Evolutionary conservation across 768 basidiomycete species (phyloP).

Genomic region (Inosperma sp.): DNA sequence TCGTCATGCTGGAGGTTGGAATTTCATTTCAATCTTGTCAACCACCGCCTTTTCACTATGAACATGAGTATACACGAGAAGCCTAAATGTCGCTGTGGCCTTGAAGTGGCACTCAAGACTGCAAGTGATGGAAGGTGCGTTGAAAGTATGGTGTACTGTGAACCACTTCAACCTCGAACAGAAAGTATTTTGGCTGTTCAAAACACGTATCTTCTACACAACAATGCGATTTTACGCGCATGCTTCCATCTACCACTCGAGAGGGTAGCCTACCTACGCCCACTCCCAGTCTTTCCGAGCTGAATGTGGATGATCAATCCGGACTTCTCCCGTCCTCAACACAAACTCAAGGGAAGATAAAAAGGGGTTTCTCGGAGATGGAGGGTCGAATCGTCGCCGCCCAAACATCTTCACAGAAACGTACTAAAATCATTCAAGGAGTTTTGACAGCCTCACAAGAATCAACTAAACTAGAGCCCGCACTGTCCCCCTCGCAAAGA

Average conservation of each 20-base stretch:
- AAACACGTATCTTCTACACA: background rate
- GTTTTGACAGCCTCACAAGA: conserved; percentile 14
- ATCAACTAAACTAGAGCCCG: too few relatives aligned
- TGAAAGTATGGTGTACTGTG: background rate
- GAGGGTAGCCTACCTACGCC: background rate
- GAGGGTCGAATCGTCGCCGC: too few relatives aligned
- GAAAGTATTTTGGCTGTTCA: conserved; percentile 8
- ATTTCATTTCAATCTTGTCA: too few relatives aligned
- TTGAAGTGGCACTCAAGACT: conserved; percentile 1
- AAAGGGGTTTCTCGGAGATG: too few relatives aligned
- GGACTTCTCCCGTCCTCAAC: too few relatives aligned
- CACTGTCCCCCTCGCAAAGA: too few relatives aligned
- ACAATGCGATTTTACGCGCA: conserved; percentile 6
- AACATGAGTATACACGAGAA: background rate
- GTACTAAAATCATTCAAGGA: conserved; percentile 18
- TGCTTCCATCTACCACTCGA: conserved; percentile 1
- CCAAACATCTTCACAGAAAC: conserved; percentile 20
- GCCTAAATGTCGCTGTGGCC: conserved; percentile 2
- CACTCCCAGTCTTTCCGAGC: too few relatives aligned
- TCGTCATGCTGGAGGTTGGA: too few relatives aligned
- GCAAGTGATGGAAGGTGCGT: conserved; percentile 3
- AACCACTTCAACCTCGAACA: background rate
- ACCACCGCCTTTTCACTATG: background rate
- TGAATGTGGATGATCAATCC: too few relatives aligned
- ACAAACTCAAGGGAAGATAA: too few relatives aligned